A percentile compares a stretch with the other conserved stretches of the same genome.
These are phyloP conservation scores for Tilletia caries DNA, from an alignment of 1,284 basidiomycete species.

Conservation along the genomic window DNA sequence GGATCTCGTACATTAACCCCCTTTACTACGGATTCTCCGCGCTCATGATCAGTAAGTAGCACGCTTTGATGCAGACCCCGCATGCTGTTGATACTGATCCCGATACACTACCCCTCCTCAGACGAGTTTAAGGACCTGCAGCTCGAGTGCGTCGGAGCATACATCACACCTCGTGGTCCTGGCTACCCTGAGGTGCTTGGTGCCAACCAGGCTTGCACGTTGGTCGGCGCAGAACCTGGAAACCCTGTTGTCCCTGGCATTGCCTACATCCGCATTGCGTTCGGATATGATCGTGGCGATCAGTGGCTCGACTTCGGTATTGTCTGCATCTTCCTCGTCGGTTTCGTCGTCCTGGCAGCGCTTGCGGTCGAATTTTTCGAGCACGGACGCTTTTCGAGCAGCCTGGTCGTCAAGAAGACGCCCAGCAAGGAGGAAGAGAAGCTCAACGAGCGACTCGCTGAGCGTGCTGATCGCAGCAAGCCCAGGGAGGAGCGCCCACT, in stretches of 20 bases:
- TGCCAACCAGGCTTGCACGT: conserved; percentile 15
- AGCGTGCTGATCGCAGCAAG: conserved; percentile 27
- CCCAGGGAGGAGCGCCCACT: conserved; percentile 16
- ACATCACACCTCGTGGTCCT: conserved; percentile 27
- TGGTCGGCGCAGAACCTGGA: conserved; percentile 25
- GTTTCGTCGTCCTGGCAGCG: conserved; percentile 45
- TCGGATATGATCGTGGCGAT: conserved; percentile 26
- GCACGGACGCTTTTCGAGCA: conserved; percentile 23
- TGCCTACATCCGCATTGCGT: conserved; percentile 31
- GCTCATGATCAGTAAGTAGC: conserved; percentile 12
- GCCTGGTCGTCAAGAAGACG: conserved; percentile 33
- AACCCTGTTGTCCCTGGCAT: conserved; percentile 26
- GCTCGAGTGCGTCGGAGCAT: conserved; percentile 29
- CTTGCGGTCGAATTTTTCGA: conserved; percentile 32
- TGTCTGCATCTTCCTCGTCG: conserved; percentile 34
- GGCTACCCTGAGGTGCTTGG: not conserved
- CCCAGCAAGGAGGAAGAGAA: conserved; percentile 35
- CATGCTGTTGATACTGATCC: too few species aligned
- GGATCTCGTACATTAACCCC: conserved; percentile 13
- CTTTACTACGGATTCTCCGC: conserved; percentile 16
- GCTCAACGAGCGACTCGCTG: conserved; percentile 34
- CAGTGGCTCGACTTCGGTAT: conserved; percentile 40
- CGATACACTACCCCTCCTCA: too few species aligned
- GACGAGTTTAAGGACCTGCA: conserved; percentile 25
- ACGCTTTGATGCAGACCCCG: too few species aligned